Evolutionary conservation across 805 yeast species (phyloP), one percentile per base, ranked within the genome.

Genomic region (Saccharomycopsis capsularis): DNA sequence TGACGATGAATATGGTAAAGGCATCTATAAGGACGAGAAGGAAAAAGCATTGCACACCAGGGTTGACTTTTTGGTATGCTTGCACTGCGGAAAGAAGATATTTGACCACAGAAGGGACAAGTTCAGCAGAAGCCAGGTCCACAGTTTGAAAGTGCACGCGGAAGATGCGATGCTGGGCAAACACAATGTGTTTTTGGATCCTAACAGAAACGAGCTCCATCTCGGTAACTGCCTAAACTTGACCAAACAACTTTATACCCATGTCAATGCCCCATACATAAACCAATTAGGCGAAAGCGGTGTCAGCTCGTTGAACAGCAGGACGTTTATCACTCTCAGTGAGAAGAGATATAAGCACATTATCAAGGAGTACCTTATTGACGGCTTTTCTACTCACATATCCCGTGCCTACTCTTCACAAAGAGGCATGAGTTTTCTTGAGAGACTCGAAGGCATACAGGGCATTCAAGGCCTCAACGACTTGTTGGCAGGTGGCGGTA

Each of bases 281-380:
- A 83, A 86, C 47, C 68, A 70, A 3, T 89, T 84, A 62, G 95
- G 95, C 21, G 93, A 85, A 61, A 74, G 82, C 2, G 84, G 84
- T 29, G 68, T 69, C 7, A 74, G 74, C 18, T 70, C 79, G 2
- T 21, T 32, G 42, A 41, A 35, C 7, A 25, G 43, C 23, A 24
- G 18, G 22, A 37, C 52, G 3, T 24, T 42, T 21, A 25, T 49
- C 13, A 39, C 34, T 6, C 67, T 85, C 50, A 75, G 74, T 57
- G 54, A 65, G 16, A 68, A 66, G 22, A 70, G 95, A 47, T 82
- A 77, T 62, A 66, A 70, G 32, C 71, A 77, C 52, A 63, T 84
- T 54, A 81, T 75, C 56, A 72, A 71, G 43, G 60, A 75, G 40
- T 85, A 86, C 85, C 62, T 83, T 32, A 75, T 71, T 53, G 82